phyloP scores from a whole-genome alignment of 2,329 filamentous ascomycete species.

The Ophiostoma sp. region DNA sequence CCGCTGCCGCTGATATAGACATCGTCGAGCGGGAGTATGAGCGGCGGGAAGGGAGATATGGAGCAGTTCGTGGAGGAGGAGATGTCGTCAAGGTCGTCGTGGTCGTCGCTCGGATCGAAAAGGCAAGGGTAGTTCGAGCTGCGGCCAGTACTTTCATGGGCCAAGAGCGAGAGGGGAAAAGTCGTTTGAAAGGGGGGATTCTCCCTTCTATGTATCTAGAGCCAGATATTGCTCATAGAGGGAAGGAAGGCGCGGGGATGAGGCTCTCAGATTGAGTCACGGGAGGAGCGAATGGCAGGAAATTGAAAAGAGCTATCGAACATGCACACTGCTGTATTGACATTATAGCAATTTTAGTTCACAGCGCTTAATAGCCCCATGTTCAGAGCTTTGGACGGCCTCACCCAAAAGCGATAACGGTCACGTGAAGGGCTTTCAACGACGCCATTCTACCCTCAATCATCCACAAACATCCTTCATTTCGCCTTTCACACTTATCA shows the following conservation, averaged over 20 bases:
- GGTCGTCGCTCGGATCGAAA: neutral
- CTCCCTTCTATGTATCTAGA: neutral
- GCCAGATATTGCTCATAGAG: neutral
- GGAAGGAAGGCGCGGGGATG: neutral
- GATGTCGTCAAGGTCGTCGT: neutral
- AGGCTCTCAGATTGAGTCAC: neutral
- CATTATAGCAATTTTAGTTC: neutral
- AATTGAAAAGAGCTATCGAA: constrained; percentile 2
- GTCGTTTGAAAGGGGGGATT: neutral
- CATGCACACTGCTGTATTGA: neutral
- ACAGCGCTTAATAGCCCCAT: neutral
- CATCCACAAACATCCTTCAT: neutral
- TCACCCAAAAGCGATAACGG: neutral
- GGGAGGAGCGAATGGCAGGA: neutral
- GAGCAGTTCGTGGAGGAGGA: neutral
- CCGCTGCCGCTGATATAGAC: constrained; percentile 27
- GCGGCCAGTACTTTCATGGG: neutral
- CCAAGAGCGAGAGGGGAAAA: neutral
- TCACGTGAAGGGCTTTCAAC: neutral
- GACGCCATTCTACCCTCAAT: neutral
- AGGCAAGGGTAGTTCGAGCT: neutral
- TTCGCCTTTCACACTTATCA: neutral
- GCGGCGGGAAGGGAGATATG: neutral
- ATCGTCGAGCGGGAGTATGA: neutral
- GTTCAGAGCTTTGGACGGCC: neutral